These are phyloP conservation scores for Penicillium psychrofluorescens DNA, from an alignment of 495 filamentous ascomycete species.

Conservation along the genomic window DNA sequence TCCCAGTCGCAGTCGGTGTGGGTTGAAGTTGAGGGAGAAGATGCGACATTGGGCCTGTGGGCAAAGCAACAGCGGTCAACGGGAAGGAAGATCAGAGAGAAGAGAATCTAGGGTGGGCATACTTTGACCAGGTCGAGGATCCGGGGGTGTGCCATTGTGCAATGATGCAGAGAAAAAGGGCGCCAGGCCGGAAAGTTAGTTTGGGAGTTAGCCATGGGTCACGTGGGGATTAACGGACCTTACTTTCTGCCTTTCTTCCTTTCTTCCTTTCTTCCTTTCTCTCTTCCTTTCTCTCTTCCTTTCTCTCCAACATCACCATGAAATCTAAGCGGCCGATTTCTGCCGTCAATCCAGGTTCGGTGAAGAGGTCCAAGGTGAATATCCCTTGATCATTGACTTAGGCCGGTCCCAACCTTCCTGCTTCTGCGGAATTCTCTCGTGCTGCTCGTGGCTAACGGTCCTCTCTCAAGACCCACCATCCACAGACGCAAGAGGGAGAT, in stretches of 20 bases:
- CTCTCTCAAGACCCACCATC: not conserved
- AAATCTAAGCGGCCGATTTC: not conserved
- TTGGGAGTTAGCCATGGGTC: too few relatives aligned
- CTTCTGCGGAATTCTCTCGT: too few relatives aligned
- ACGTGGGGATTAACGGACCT: too few relatives aligned
- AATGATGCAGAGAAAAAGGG: too few relatives aligned
- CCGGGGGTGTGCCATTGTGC: constrained; percentile 63
- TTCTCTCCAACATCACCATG: not conserved
- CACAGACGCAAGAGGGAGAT: not conserved
- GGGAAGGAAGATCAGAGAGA: not conserved
- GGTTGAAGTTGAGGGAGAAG: constrained; percentile 89
- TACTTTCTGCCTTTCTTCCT: too few relatives aligned
- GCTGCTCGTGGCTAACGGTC: too few relatives aligned
- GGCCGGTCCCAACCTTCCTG: too few relatives aligned
- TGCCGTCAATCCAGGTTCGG: not conserved
- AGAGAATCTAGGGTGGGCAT: constrained; percentile 7
- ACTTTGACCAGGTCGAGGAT: constrained; percentile 76
- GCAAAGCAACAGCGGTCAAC: not conserved
- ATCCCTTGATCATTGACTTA: not conserved
- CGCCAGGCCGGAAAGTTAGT: too few relatives aligned
- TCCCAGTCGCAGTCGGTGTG: constrained; percentile 66
- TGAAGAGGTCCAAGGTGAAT: not conserved
- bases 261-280: too few relatives aligned
- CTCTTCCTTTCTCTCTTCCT: too few relatives aligned
- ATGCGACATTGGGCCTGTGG: constrained; percentile 77